These are phyloP conservation scores for Stentor coeruleus DNA, from an alignment of 73 alveolate genomes.

Conservation along the genomic window DNA sequence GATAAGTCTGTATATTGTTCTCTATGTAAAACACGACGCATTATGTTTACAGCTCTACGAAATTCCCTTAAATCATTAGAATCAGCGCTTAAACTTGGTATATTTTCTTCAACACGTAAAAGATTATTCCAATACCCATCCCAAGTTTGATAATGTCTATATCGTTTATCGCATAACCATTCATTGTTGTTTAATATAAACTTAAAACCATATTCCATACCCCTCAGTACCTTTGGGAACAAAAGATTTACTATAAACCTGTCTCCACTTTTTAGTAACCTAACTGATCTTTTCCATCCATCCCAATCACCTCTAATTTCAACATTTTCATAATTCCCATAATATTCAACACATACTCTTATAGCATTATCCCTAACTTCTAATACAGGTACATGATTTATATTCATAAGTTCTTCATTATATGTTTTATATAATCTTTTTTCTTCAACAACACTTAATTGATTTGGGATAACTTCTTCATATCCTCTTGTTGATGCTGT, in stretches of 20 bases:
- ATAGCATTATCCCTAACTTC: slow-evolving; percentile 28
- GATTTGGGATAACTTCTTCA: slow-evolving; percentile 77
- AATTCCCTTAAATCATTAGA: neutral
- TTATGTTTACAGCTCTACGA: neutral
- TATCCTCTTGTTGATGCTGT: slow-evolving; percentile 89
- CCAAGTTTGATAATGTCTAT: slow-evolving; percentile 55
- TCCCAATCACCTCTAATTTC: slow-evolving; percentile 71
- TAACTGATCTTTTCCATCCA: slow-evolving; percentile 66
- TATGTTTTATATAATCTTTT: slow-evolving; percentile 62
- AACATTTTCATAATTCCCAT: slow-evolving; percentile 24
- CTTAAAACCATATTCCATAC: slow-evolving; percentile 50
- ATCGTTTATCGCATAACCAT: slow-evolving; percentile 56
- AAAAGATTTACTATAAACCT: neutral
- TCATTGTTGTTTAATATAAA: slow-evolving; percentile 57
- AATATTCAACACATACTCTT: slow-evolving; percentile 27
- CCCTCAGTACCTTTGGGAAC: neutral
- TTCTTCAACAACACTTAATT: slow-evolving; percentile 85
- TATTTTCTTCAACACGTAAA: neutral
- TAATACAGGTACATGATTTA: no score
- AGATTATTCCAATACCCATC: slow-evolving; percentile 65
- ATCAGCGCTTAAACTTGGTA: neutral
- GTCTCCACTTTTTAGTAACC: neutral
- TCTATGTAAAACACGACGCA: neutral
- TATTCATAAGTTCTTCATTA: slow-evolving; percentile 36
- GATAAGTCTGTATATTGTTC: neutral